Percentiles rank a stretch among this genome's conserved stretches.
Conservation (phyloP, 2,329 filamentous ascomycete genomes). For the Rutstroemia sp. region DNA sequence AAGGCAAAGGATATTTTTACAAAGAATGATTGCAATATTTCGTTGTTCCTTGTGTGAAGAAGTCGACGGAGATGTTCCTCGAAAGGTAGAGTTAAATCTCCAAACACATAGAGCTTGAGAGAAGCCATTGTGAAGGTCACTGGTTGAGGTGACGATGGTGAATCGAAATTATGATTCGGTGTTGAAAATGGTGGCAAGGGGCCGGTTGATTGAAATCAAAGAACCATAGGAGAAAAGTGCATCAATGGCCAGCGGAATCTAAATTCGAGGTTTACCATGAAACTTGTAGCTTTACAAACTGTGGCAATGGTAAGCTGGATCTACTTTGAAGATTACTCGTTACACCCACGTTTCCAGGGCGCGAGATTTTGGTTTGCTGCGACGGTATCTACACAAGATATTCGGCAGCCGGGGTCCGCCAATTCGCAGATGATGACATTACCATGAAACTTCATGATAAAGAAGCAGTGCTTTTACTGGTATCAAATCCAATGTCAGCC, state of each 20-base stretch:
- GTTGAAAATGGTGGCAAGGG: not conserved
- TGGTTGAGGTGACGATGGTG: not conserved
- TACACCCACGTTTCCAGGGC: too few relatives aligned
- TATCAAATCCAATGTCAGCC: too few relatives aligned
- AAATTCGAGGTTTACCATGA: not conserved
- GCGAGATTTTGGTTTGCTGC: too few relatives aligned
- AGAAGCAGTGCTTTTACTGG: too few relatives aligned
- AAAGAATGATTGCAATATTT: not conserved
- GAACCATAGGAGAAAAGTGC: not conserved
- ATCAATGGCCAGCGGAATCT: not conserved
- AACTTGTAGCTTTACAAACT: too few relatives aligned
- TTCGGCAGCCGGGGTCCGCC: too few relatives aligned
- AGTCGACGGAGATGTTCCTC: not conserved
- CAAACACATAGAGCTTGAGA: not conserved
- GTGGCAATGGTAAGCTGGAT: too few relatives aligned
- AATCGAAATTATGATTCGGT: not conserved
- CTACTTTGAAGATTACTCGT: too few relatives aligned
- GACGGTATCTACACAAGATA: too few relatives aligned
- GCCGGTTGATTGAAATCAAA: too few relatives aligned
- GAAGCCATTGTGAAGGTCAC: not conserved
- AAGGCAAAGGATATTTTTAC: not conserved
- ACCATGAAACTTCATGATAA: too few relatives aligned
- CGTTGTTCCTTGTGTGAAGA: not conserved
- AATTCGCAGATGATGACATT: too few relatives aligned
- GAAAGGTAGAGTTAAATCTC: not conserved